phyloP scores from a whole-genome alignment of 768 basidiomycete species.

The Tubosaeta brunneosetosa region DNA sequence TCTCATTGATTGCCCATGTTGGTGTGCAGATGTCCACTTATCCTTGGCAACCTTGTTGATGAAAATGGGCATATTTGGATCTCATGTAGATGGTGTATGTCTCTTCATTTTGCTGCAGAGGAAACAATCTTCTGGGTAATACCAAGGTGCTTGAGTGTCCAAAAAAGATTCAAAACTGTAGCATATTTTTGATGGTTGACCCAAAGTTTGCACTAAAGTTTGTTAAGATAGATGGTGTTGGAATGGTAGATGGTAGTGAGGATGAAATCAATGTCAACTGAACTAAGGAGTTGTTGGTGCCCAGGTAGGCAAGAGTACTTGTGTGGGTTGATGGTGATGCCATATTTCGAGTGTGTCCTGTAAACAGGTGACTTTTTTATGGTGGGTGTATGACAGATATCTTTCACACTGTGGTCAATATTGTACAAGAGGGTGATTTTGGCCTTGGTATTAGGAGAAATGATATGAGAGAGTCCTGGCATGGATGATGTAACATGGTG shows the following conservation, averaged over 20 bases:
- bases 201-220: background rate
- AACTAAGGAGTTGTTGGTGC: background rate
- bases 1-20: background rate
- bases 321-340: background rate
- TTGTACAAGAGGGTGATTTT: background rate
- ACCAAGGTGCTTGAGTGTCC: too few species aligned
- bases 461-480: too few species aligned
- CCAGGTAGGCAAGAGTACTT: background rate
- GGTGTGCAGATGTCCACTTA: background rate
- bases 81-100: background rate
- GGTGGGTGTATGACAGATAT: background rate
- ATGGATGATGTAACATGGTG: too few species aligned
- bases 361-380: background rate
- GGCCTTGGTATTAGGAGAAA: background rate
- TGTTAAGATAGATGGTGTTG: background rate
- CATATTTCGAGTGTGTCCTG: background rate
- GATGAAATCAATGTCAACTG: background rate
- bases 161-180: background rate
- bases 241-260: background rate
- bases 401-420: background rate
- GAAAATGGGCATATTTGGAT: slow-evolving; percentile 23
- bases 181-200: background rate
- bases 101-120: background rate
- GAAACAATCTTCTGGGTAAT: background rate
- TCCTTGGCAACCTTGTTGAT: slow-evolving; percentile 19